Conservation (phyloP, 2,329 filamentous ascomycete species). For the Paecilomyces sp. region DNA sequence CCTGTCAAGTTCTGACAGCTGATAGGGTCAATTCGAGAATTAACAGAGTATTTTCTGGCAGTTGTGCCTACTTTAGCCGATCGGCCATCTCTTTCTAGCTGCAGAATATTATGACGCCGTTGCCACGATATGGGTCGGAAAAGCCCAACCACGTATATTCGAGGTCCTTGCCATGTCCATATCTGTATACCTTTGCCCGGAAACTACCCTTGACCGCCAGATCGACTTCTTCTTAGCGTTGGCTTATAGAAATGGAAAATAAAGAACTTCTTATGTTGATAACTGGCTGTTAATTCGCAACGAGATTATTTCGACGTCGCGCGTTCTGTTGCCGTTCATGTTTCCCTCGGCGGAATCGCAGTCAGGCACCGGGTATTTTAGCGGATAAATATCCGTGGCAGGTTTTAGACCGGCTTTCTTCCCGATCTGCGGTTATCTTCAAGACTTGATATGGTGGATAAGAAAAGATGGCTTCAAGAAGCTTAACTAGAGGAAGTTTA, state of each 20-base stretch:
- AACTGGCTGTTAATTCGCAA: background rate
- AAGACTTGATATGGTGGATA: too few species aligned
- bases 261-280: background rate
- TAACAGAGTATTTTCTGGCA: background rate
- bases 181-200: background rate
- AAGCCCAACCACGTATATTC: background rate
- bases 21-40: background rate
- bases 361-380: background rate
- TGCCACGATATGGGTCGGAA: background rate
- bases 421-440: background rate
- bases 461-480: too few species aligned
- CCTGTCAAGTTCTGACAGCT: background rate
- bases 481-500: too few species aligned
- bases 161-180: background rate
- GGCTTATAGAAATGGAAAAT: background rate
- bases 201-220: background rate
- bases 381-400: background rate
- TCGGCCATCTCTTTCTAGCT: background rate
- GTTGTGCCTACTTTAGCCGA: background rate
- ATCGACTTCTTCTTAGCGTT: background rate
- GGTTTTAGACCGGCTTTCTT: background rate
- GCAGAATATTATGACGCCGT: background rate
- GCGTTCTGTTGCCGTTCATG: background rate
- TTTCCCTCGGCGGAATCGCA: background rate
- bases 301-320: background rate